A percentile compares a stretch with the other conserved stretches of the same genome.
phyloP scores from a whole-genome alignment of 2,329 filamentous ascomycete genomes.

The Aspergillus sp. region DNA sequence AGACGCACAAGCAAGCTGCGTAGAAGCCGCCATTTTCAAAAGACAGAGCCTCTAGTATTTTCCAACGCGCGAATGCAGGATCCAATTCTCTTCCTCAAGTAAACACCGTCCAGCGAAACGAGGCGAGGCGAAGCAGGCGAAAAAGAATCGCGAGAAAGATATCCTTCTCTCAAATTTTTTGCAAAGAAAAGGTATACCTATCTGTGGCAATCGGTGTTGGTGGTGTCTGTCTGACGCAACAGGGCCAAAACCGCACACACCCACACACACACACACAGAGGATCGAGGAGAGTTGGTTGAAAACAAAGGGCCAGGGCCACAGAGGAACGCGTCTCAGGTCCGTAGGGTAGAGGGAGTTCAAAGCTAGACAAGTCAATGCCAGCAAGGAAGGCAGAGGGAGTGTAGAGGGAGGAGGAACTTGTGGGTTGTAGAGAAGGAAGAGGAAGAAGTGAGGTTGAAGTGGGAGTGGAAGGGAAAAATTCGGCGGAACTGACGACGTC shows the following conservation, averaged over 20 bases:
- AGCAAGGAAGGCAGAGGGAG: slow-evolving; percentile 30
- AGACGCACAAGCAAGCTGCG: slow-evolving; percentile 78
- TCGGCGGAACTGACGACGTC: slow-evolving; percentile 4
- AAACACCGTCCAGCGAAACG: no score
- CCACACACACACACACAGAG: slow-evolving; percentile 17
- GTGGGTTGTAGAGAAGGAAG: slow-evolving; percentile 15
- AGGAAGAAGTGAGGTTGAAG: slow-evolving; percentile 8
- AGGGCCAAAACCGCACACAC: slow-evolving; percentile 10
- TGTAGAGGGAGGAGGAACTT: slow-evolving; percentile 18
- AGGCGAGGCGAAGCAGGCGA: background rate
- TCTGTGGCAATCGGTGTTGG: background rate
- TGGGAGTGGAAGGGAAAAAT: slow-evolving; percentile 10
- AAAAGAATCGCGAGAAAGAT: background rate
- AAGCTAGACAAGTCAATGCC: slow-evolving; percentile 47
- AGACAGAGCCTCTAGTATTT: background rate
- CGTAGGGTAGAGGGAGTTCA: slow-evolving; percentile 26
- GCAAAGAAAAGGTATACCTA: no score
- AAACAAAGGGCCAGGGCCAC: no score
- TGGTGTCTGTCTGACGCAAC: slow-evolving; percentile 11
- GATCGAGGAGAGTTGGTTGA: slow-evolving; percentile 5
- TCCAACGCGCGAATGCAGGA: background rate
- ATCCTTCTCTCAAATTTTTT: no score
- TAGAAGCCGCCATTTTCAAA: slow-evolving; percentile 66
- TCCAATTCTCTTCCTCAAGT: no score
- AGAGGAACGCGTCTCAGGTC: slow-evolving; percentile 8